A percentile compares a stretch with the other conserved stretches of the same genome.
phyloP scores from a whole-genome alignment of 495 filamentous ascomycete genomes.

The Hypoxylon crocopeplum region DNA sequence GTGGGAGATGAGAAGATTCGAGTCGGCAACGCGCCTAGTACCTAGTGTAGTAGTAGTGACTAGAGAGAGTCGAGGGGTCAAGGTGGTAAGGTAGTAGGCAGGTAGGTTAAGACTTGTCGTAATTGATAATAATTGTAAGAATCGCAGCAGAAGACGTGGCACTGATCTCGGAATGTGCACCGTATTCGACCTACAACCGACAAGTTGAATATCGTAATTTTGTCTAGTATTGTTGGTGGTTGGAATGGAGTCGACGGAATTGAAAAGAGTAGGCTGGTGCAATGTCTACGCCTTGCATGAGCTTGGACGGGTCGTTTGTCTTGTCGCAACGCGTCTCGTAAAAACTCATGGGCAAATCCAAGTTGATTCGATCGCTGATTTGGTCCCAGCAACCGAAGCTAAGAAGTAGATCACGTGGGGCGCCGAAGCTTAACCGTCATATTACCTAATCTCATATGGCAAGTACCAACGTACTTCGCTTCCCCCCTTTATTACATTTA shows the following conservation, averaged over 20 bases:
- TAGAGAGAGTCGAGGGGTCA: not conserved
- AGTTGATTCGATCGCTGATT: not conserved
- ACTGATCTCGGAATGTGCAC: no score
- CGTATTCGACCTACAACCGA: no score
- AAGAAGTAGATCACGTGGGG: constrained; percentile 16
- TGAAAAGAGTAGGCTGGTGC: not conserved
- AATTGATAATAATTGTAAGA: no score
- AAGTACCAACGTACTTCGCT: no score
- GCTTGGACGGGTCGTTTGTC: constrained; percentile 20
- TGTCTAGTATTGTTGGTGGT: not conserved
- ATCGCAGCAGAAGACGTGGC: no score
- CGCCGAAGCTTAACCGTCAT: no score
- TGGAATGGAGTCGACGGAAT: constrained; percentile 11
- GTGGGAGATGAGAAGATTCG: constrained; percentile 1
- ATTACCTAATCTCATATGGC: no score
- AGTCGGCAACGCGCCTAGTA: constrained; percentile 15
- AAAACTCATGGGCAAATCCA: constrained; percentile 12
- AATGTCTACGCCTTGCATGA: constrained; percentile 24
- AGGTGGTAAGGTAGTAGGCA: not conserved
- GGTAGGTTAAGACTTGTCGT: not conserved
- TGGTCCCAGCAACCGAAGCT: no score
- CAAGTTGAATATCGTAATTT: not conserved
- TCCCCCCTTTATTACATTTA: no score
- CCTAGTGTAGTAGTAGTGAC: not conserved
- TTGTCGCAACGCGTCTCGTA: constrained; percentile 37